Conservation (phyloP, 768 basidiomycete genomes). For the Naganishia vaughanmartiniae region DNA sequence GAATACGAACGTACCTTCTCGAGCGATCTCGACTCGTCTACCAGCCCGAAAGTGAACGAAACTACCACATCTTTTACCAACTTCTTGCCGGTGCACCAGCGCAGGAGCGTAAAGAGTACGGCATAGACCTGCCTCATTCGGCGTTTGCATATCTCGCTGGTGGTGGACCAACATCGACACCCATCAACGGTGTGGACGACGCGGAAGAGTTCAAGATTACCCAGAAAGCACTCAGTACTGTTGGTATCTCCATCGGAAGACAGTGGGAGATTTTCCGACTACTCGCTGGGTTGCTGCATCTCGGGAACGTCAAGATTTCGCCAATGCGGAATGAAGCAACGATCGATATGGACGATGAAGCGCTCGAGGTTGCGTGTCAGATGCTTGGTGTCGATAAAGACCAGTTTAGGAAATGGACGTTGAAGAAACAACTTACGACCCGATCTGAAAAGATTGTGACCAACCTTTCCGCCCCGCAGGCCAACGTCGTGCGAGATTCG, state of each 20-base stretch:
- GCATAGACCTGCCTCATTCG: conserved; percentile 75
- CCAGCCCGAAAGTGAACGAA: conserved; percentile 92
- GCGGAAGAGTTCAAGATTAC: conserved; percentile 90
- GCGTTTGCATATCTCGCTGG: conserved; percentile 92
- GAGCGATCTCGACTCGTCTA: conserved; percentile 97
- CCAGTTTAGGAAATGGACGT: conserved; percentile 98
- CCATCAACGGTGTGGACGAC: conserved; percentile 91
- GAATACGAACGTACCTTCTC: conserved; percentile 96
- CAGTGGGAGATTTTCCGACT: conserved; percentile 94
- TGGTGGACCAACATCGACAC: conserved; percentile 80
- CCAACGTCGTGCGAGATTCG: conserved; percentile 88
- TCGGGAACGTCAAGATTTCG: conserved; percentile 90
- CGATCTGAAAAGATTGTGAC: conserved; percentile 94
- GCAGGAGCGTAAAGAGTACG: conserved; percentile 92
- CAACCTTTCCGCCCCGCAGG: conserved; percentile 76
- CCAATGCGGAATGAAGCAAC: conserved; percentile 58
- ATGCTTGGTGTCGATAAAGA: conserved; percentile 83
- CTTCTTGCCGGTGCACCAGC: conserved; percentile 92
- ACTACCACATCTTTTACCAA: conserved; percentile 99
- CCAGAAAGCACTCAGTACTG: conserved; percentile 90
- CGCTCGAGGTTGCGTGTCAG: conserved; percentile 74
- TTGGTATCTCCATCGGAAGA: conserved; percentile 94
- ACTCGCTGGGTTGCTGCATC: conserved; percentile 85
- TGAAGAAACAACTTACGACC: conserved; percentile 95
- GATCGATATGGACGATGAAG: conserved; percentile 77